Evolutionary conservation across 1,284 basidiomycete genomes (phyloP).

Genomic region (Coniophora puteana): DNA sequence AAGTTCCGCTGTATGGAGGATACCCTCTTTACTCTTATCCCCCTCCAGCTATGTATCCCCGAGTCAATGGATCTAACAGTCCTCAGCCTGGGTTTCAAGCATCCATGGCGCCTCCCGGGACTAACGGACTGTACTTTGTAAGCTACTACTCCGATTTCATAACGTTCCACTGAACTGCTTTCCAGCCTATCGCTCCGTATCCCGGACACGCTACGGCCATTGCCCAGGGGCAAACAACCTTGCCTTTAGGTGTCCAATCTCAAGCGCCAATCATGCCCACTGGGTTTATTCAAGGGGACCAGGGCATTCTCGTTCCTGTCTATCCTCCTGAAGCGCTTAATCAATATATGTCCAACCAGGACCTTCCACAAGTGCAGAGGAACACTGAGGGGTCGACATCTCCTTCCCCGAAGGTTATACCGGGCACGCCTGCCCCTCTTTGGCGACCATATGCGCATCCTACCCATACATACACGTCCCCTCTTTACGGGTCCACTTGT

Average conservation of each 20-base stretch:
- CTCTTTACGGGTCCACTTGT: too few species aligned
- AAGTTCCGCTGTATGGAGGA: conserved; percentile 44
- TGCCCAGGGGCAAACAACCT: conserved; percentile 23
- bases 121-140: conserved; percentile 52
- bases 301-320: conserved; percentile 64
- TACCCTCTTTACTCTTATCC: conserved; percentile 43
- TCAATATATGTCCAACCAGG: conserved; percentile 43
- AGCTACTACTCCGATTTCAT: conserved; percentile 16
- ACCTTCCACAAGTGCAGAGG: conserved; percentile 19
- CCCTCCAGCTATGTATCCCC: too few species aligned
- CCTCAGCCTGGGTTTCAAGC: conserved; percentile 23
- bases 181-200: conserved; percentile 43
- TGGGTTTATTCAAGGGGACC: conserved; percentile 70
- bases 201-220: conserved; percentile 31
- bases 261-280: conserved; percentile 63
- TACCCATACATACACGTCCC: too few species aligned
- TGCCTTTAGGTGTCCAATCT: conserved; percentile 21
- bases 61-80: too few species aligned
- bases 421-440: conserved; percentile 14
- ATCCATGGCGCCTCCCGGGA: conserved; percentile 33
- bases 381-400: too few species aligned
- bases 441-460: conserved; percentile 25
- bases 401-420: too few species aligned
- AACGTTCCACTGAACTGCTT: conserved; percentile 12
- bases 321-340: conserved; percentile 68